Percentiles rank a stretch among this genome's conserved stretches.
Evolutionary conservation across 257 asterid species (phyloP).

Genomic region (Perilla frutescens): DNA sequence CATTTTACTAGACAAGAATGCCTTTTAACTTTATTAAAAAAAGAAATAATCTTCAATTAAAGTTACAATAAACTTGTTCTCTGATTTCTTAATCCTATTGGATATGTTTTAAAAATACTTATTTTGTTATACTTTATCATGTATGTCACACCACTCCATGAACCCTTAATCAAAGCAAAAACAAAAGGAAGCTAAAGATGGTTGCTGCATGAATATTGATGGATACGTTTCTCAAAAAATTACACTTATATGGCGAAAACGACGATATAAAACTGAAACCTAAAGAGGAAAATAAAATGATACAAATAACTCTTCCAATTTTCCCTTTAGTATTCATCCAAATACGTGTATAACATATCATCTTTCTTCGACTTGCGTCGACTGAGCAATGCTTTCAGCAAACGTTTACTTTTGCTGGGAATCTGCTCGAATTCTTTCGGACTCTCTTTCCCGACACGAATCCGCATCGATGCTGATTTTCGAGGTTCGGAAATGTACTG

Average conservation of each 20-base stretch:
- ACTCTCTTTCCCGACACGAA: conserved; percentile 64
- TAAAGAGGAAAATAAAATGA: conserved; percentile 34
- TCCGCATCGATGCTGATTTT: conserved; percentile 85
- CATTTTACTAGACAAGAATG: too few relatives aligned
- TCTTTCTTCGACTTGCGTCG: conserved; percentile 94
- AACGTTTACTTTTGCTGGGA: conserved; percentile 87
- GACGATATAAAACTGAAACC: conserved; percentile 33
- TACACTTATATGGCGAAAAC: conserved; percentile 41
- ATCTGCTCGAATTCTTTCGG: conserved; percentile 59
- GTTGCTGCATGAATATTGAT: conserved; percentile 37
- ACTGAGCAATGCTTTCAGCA: conserved; percentile 85
- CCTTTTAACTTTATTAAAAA: too few relatives aligned
- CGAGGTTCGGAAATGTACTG: conserved; percentile 76
- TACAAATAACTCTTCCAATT: conserved; percentile 35
- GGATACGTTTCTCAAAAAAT: conserved; percentile 36
- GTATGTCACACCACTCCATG: too few relatives aligned
- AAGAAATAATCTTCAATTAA: too few relatives aligned
- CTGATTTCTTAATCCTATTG: too few relatives aligned
- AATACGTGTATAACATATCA: conserved; percentile 74
- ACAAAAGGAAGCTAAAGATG: not conserved
- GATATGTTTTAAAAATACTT: too few relatives aligned
- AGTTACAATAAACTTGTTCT: too few relatives aligned
- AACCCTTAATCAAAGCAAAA: too few relatives aligned
- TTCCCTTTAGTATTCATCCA: conserved; percentile 73
- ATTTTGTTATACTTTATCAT: too few relatives aligned